Conservation (phyloP, 2,329 filamentous ascomycete genomes). For the Exophiala alcalophila region DNA sequence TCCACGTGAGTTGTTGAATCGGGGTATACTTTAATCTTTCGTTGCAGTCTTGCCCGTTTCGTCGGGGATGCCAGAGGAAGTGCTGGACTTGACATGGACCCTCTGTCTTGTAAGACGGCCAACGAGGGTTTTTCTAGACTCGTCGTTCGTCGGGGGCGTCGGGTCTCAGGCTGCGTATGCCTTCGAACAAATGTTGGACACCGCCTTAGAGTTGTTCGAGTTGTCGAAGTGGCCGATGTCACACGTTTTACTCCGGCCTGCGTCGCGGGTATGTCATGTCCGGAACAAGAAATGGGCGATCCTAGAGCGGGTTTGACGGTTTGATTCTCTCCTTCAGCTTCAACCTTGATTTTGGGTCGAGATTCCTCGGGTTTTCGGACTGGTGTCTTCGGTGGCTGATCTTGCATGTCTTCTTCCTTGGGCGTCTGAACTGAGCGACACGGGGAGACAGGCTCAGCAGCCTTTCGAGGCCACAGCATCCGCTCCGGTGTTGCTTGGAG, state of each 20-base stretch:
- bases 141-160: constrained; percentile 4
- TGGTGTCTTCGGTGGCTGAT: neutral
- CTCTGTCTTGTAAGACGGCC: constrained; percentile 13
- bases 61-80: constrained; percentile 14
- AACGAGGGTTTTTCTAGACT: constrained; percentile 13
- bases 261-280: neutral
- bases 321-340: neutral
- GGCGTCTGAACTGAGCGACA: neutral
- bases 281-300: neutral
- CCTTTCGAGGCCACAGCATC: neutral
- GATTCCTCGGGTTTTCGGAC: neutral
- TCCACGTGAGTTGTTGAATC: too few species aligned
- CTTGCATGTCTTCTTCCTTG: neutral
- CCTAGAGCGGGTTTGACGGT: neutral
- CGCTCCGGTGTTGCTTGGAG: constrained; percentile 7
- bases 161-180: constrained; percentile 15
- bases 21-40: too few species aligned
- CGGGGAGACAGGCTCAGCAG: neutral
- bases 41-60: constrained; percentile 17
- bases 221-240: neutral
- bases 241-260: neutral
- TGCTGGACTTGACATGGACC: constrained; percentile 13
- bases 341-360: neutral
- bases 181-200: constrained; percentile 25
- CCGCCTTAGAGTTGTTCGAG: too few species aligned